Conservation (phyloP, 208 protist genomes). For the Acanthamoeba rhysodes region DNA sequence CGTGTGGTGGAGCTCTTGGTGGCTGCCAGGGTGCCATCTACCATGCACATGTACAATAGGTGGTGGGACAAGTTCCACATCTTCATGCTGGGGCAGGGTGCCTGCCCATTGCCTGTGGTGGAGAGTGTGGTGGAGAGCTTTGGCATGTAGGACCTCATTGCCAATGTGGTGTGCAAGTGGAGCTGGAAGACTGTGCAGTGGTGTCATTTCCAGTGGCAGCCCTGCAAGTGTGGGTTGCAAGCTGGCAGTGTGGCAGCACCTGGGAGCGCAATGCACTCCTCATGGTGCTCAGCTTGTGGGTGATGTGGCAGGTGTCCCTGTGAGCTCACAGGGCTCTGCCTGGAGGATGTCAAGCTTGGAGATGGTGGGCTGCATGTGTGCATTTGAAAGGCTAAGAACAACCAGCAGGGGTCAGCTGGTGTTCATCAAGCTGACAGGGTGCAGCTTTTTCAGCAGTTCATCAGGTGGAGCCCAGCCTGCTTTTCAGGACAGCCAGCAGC, state of each 20-base stretch:
- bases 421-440: not conserved
- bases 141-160: not conserved
- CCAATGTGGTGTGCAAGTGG: not conserved
- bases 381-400: not conserved
- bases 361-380: not conserved
- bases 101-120: not conserved
- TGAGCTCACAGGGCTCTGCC: not conserved
- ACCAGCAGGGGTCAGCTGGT: not conserved
- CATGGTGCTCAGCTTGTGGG: not conserved
- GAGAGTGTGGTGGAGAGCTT: not conserved
- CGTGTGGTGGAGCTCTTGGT: not conserved
- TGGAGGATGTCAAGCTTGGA: not conserved
- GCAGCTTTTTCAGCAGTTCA: not conserved
- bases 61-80: not conserved
- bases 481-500: not conserved
- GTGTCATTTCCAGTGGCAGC: not conserved
- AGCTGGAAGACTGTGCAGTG: not conserved
- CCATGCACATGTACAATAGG: not conserved
- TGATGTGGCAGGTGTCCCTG: not conserved
- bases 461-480: not conserved
- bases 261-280: not conserved
- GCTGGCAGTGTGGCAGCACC: too few species aligned
- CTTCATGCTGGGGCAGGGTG: not conserved
- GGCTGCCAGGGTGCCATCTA: not conserved
- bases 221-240: not conserved